These are phyloP conservation scores for Skeletonema grethae DNA, from an alignment of 108 stramenopile species.

Conservation along the genomic window DNA sequence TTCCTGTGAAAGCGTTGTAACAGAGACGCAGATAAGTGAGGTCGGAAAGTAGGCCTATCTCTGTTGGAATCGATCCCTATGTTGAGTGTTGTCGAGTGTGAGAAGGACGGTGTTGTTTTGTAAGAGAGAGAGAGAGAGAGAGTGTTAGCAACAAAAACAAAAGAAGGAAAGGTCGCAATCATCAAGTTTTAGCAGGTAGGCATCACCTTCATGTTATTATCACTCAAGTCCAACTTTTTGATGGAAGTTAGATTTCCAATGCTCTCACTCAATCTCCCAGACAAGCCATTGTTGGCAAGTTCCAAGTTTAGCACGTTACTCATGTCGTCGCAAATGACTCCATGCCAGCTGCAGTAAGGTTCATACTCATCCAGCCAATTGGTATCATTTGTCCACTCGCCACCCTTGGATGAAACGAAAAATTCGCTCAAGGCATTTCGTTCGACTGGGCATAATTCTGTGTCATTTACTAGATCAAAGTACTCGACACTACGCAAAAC, in stretches of 20 bases:
- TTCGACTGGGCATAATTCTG: not conserved
- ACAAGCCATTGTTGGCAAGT: constrained; percentile 25
- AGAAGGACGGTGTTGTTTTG: not conserved
- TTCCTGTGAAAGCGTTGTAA: constrained; percentile 55
- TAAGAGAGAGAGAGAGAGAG: not conserved
- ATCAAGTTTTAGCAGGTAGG: too few species aligned
- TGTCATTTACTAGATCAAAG: not conserved
- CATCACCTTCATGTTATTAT: constrained; percentile 47
- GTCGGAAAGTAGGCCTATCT: constrained; percentile 48
- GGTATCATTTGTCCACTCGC: not conserved
- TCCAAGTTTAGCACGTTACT: constrained; percentile 5
- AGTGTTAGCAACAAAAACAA: not conserved
- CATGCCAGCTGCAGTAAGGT: not conserved
- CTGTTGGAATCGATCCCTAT: constrained; percentile 58
- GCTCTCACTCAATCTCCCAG: constrained; percentile 52
- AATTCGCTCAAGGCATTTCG: not conserved
- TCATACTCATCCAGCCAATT: not conserved
- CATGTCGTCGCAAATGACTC: constrained; percentile 4
- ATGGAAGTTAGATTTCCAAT: constrained; percentile 56
- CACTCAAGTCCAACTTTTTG: constrained; percentile 47
- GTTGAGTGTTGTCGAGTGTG: constrained; percentile 1
- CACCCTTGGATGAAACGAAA: not conserved
- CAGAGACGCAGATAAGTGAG: constrained; percentile 51
- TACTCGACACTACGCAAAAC: not conserved
- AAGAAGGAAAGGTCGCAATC: too few species aligned